Evolutionary conservation across 1,284 basidiomycete species (phyloP).

Genomic region (Trichosporon coremiiforme): DNA sequence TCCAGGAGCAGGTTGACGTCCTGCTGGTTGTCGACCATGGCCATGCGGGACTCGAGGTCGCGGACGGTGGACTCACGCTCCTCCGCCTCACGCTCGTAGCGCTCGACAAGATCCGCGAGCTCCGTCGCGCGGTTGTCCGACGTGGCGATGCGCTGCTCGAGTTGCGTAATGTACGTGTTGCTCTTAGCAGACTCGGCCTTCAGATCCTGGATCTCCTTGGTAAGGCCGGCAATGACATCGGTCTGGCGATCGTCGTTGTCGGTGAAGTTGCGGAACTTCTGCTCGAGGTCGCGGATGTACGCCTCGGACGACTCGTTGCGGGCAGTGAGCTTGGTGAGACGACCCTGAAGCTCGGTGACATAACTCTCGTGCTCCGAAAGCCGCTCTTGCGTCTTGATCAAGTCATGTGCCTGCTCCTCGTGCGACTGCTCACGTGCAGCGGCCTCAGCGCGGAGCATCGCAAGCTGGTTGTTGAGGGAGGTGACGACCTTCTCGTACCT

Average conservation of each 20-base stretch:
- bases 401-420: slow-evolving; percentile 81
- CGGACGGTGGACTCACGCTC: slow-evolving; percentile 68
- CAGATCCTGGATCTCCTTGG: slow-evolving; percentile 75
- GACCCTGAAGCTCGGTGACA: slow-evolving; percentile 76
- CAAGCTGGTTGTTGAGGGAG: slow-evolving; percentile 84
- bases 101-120: slow-evolving; percentile 71
- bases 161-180: slow-evolving; percentile 79
- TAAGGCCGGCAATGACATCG: slow-evolving; percentile 76
- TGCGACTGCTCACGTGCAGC: slow-evolving; percentile 55
- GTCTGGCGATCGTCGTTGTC: slow-evolving; percentile 74
- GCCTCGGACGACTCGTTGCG: slow-evolving; percentile 89
- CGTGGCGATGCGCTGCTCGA: slow-evolving; percentile 77
- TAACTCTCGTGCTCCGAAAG: slow-evolving; percentile 78
- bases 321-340: slow-evolving; percentile 80
- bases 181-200: slow-evolving; percentile 75
- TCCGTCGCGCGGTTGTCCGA: slow-evolving; percentile 73
- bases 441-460: slow-evolving; percentile 83
- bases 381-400: slow-evolving; percentile 67
- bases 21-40: slow-evolving; percentile 62
- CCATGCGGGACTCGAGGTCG: slow-evolving; percentile 71
- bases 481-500: slow-evolving; percentile 93
- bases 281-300: slow-evolving; percentile 89
- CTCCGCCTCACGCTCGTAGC: slow-evolving; percentile 74
- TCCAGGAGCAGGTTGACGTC: slow-evolving; percentile 61
- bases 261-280: slow-evolving; percentile 79